Conservation (phyloP, 139 green algal genomes). For the Ostreobium quekettii region DNA sequence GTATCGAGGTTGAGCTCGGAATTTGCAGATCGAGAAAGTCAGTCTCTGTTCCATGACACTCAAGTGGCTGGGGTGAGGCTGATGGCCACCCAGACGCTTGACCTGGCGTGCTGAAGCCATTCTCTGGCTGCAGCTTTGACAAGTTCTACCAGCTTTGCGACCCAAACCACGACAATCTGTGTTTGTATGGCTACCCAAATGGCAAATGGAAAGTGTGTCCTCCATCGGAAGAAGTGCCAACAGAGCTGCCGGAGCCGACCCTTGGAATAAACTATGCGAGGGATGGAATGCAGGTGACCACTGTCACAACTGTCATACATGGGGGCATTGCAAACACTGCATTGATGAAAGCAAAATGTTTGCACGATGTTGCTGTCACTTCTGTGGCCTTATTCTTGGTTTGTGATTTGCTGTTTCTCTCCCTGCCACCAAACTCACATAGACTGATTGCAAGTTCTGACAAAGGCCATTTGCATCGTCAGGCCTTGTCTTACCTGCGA, state of each 20-base stretch:
- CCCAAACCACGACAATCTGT: constrained; percentile 26
- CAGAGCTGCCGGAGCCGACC: constrained; percentile 88
- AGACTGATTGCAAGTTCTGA: background rate
- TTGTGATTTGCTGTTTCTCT: too few species aligned
- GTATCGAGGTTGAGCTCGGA: background rate
- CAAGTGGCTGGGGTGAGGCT: background rate
- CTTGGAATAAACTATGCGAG: constrained; percentile 89
- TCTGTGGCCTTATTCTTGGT: too few species aligned
- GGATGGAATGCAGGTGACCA: constrained; percentile 55
- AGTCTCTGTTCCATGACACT: background rate
- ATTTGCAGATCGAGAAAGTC: background rate
- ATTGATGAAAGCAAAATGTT: background rate
- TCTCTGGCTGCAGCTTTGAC: constrained; percentile 2
- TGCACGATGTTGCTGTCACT: too few species aligned
- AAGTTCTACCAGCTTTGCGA: background rate
- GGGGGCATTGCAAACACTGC: background rate
- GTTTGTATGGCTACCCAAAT: constrained; percentile 56
- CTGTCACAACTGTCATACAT: background rate
- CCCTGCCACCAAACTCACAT: background rate
- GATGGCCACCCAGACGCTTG: background rate
- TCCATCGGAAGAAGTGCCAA: constrained; percentile 81
- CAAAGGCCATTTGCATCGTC: too few species aligned
- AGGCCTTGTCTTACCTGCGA: too few species aligned
- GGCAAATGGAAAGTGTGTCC: constrained; percentile 64
- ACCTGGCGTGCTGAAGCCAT: background rate